Evolutionary conservation across 2,329 filamentous ascomycete genomes (phyloP), one percentile per base, ranked within the genome.

Genomic region (Colletotrichum sp.): DNA sequence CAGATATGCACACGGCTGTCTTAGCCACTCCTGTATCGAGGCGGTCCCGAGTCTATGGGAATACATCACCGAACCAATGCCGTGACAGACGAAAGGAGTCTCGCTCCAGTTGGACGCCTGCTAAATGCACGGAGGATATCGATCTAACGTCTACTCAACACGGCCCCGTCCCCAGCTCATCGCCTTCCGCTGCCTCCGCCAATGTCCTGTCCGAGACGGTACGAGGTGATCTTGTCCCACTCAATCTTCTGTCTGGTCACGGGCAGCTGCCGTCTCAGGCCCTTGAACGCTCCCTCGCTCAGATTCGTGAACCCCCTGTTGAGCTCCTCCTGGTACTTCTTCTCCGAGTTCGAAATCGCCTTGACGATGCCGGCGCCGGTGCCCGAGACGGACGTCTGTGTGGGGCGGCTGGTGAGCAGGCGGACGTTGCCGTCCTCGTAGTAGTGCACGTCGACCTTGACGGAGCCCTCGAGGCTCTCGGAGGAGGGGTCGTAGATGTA

Each of bases 381-480:
- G 52, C 88, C 89, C 1, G 92, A 85, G n/a, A 94, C 84, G 11
- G 90, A 91, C 5, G 91, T 84, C 1, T 89, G 89, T 15, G 96
- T 84, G 13, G 94, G 88, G 87, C 98, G 98, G 82, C 91, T 93
- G n/a, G 97, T 98, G 78, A 96, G 90, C 75, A 99, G 91, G 4
- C 97, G 94, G 74, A 99, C 97, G 83, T 99, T 99, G 77, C 97
- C 97, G 83, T 99, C 98, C 87, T 99, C 97, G 88, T 99, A 99
- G 90, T 99, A 99, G 89, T 99, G 97, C 68, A 99, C 96, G 80
- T 98, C 96, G 70, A 98, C 95, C 84, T 96, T 95, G 85, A 98
- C 93, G 75, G 90, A 92, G 80, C 97, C 97, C 48, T 93, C 92
- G 59, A 98, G 87, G 64, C 88, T 88, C 78, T 89, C 89, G 3